phyloP scores from a whole-genome alignment of 192 early-diverging fungal genomes.

The Jimgerdemannia flammicorona region DNA sequence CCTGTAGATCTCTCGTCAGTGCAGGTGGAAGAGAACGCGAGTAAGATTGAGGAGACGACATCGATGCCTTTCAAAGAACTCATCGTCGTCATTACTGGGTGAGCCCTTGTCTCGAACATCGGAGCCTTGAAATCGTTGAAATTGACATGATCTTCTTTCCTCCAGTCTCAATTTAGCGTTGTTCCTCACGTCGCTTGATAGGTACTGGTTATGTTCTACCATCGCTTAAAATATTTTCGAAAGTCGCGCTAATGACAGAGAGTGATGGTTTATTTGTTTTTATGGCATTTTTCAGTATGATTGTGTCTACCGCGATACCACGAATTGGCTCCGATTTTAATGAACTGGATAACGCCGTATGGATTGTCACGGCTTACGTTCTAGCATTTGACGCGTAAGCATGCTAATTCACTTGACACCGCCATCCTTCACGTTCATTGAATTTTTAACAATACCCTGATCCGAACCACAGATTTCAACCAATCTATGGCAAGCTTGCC shows the following conservation, averaged over 20 bases:
- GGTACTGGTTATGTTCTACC: not conserved
- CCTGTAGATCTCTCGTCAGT: not conserved
- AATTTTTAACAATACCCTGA: not conserved
- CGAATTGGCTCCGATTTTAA: conserved; percentile 69
- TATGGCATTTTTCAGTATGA: conserved; percentile 34
- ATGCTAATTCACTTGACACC: not conserved
- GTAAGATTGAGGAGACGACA: not conserved
- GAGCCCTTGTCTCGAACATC: not conserved
- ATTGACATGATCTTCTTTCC: not conserved
- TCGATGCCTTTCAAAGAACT: not conserved
- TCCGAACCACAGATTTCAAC: not conserved
- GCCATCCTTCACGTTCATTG: not conserved
- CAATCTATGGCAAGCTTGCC: conserved; percentile 67
- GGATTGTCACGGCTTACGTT: conserved; percentile 48
- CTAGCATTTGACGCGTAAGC: not conserved
- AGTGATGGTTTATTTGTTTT: not conserved
- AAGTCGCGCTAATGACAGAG: not conserved
- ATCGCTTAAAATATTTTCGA: not conserved
- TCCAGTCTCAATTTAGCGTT: not conserved
- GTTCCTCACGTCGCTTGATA: not conserved
- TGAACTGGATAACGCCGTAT: conserved; percentile 60
- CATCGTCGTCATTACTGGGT: not conserved
- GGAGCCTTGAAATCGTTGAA: not conserved
- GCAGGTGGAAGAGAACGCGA: not conserved
- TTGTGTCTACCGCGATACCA: conserved; percentile 73